Conservation (phyloP, 495 filamentous ascomycete genomes). For the Aspergillus kassunensis region DNA sequence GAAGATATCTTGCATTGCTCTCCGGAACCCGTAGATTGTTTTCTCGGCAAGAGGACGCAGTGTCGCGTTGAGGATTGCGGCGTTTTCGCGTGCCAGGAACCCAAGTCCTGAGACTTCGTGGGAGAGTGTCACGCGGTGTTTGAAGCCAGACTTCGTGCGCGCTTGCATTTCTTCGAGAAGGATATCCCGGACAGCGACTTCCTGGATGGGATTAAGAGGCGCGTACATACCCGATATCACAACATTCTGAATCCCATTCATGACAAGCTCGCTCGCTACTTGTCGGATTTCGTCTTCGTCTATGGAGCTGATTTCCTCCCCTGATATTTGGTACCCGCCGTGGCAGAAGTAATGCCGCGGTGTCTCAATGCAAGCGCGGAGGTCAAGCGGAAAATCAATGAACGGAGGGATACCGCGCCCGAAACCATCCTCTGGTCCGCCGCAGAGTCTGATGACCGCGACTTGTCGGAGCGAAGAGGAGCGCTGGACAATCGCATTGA, state of each 20-base stretch:
- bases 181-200: conserved; percentile 12
- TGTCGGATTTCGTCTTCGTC: conserved; percentile 15
- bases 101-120: conserved; percentile 44
- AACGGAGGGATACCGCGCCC: conserved; percentile 48
- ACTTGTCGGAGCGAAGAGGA: conserved; percentile 44
- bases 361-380: conserved; percentile 27
- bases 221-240: conserved; percentile 56
- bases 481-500: conserved; percentile 59
- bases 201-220: conserved; percentile 43
- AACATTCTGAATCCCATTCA: conserved; percentile 34
- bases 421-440: conserved; percentile 44
- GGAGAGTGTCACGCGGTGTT: conserved; percentile 24
- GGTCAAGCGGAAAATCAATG: conserved; percentile 35
- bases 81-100: conserved; percentile 51
- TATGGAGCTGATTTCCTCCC: conserved; percentile 18
- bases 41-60: conserved; percentile 40
- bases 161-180: background rate
- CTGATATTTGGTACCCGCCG: conserved; percentile 24
- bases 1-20: conserved; percentile 36
- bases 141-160: background rate
- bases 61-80: conserved; percentile 49
- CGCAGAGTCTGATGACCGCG: conserved; percentile 50
- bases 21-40: conserved; percentile 41
- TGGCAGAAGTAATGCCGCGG: conserved; percentile 16
- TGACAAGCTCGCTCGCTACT: conserved; percentile 8